Evolutionary conservation across 2,329 filamentous ascomycete species (phyloP).

Genomic region (Ilyonectria sp.): DNA sequence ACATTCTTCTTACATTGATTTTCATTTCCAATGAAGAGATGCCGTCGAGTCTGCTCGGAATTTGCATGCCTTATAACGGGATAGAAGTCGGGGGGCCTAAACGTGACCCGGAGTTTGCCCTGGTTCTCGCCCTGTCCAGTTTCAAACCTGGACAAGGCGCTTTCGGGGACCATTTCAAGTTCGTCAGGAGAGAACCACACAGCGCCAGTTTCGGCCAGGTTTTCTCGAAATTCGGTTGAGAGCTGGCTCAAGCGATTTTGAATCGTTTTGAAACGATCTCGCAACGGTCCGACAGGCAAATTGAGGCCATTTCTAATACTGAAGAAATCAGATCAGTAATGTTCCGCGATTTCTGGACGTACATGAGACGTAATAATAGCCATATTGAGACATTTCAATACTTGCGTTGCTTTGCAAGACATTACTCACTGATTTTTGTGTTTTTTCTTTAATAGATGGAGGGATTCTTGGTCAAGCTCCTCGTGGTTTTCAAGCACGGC

Average conservation of each 20-base stretch:
- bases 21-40: neutral
- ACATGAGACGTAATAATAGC: neutral
- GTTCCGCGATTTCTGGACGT: neutral
- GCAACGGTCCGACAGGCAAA: neutral
- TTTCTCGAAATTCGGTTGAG: neutral
- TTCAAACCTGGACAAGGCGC: neutral
- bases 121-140: neutral
- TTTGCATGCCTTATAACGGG: slow-evolving; percentile 3
- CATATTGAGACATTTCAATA: neutral
- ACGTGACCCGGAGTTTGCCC: slow-evolving; percentile 1
- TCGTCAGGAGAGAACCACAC: slow-evolving; percentile 3
- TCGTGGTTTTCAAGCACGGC: neutral
- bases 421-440: slow-evolving; percentile 7
- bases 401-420: neutral
- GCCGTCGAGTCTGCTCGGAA: neutral
- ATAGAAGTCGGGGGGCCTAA: slow-evolving; percentile 4
- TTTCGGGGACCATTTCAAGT: slow-evolving; percentile 2
- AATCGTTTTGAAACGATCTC: slow-evolving; percentile 9
- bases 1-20: slow-evolving; percentile 5
- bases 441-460: neutral
- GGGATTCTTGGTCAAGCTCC: slow-evolving; percentile 1
- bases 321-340: neutral
- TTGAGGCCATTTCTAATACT: slow-evolving; percentile 7
- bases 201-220: neutral
- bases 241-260: neutral